phyloP scores from a whole-genome alignment of 73 alveolate species.

The Halteria grandinella region DNA sequence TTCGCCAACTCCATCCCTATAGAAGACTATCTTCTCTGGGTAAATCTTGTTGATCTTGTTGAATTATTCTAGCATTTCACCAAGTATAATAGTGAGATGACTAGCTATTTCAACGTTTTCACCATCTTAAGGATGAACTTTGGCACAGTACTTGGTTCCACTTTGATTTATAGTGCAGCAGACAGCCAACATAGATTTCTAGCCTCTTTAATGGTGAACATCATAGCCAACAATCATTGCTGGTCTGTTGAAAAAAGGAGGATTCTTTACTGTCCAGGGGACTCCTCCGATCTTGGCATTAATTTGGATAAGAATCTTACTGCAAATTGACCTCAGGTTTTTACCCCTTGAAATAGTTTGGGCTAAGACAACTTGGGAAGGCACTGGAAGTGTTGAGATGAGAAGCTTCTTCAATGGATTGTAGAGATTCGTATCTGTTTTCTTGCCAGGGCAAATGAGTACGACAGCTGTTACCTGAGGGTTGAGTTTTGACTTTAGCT shows the following conservation, averaged over 20 bases:
- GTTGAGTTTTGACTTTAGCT: constrained; percentile 16
- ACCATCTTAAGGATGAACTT: background rate
- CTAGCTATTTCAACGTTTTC: constrained; percentile 27
- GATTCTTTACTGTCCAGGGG: constrained; percentile 78
- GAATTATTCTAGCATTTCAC: constrained; percentile 58
- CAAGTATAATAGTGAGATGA: background rate
- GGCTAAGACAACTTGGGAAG: constrained; percentile 67
- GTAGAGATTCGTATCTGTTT: constrained; percentile 74
- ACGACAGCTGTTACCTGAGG: constrained; percentile 26
- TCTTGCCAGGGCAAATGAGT: constrained; percentile 77
- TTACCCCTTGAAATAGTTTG: constrained; percentile 69
- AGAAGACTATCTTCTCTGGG: constrained; percentile 49
- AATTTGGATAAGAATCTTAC: constrained; percentile 75
- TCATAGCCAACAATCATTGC: constrained; percentile 71
- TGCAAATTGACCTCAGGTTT: constrained; percentile 69
- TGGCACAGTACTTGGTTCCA: constrained; percentile 20
- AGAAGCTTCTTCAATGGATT: constrained; percentile 65
- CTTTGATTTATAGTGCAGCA: constrained; percentile 11
- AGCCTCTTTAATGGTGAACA: background rate
- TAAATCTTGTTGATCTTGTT: constrained; percentile 9
- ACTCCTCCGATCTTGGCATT: constrained; percentile 81
- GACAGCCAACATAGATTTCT: constrained; percentile 28
- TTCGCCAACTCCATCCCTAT: constrained; percentile 71
- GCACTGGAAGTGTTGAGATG: constrained; percentile 59
- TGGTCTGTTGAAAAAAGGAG: constrained; percentile 69